These are phyloP conservation scores for Mesembryanthemum crystallinum DNA, from an alignment of 148 eudicot species.

Conservation along the genomic window DNA sequence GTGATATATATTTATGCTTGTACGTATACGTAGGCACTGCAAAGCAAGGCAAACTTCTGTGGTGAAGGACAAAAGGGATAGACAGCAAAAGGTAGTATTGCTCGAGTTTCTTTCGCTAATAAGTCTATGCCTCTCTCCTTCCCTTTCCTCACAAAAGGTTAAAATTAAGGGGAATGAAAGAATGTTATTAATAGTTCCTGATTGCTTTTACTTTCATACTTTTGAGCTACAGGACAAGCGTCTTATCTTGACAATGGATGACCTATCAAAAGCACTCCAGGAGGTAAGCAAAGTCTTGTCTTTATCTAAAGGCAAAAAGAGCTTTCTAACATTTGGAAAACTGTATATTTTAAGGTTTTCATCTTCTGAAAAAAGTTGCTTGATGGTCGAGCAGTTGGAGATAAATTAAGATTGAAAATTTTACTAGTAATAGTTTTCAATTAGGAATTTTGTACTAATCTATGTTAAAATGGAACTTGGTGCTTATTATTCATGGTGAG, in stretches of 20 bases:
- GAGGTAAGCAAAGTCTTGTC: slow-evolving; percentile 47
- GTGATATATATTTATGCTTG: background rate
- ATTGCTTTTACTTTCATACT: background rate
- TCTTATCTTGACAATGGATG: slow-evolving; percentile 84
- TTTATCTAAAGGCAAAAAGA: background rate
- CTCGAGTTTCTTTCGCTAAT: background rate
- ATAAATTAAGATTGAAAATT: background rate
- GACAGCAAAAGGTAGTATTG: slow-evolving; percentile 66
- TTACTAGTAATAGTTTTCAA: background rate
- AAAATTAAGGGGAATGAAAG: background rate
- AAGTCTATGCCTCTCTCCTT: background rate
- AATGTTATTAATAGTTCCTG: background rate
- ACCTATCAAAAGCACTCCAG: slow-evolving; percentile 71
- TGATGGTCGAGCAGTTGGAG: background rate
- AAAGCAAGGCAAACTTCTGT: slow-evolving; percentile 83
- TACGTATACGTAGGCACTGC: slow-evolving; percentile 62
- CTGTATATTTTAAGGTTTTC: background rate
- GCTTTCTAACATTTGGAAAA: background rate
- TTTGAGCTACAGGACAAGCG: slow-evolving; percentile 67
- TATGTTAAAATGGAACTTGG: background rate
- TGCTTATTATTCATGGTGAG: background rate
- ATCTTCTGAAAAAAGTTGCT: background rate
- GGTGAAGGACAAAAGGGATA: slow-evolving; percentile 88
- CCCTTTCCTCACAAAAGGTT: background rate
- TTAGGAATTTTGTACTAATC: background rate